These are phyloP conservation scores for Starmera stellimalicola DNA, from an alignment of 1,139 yeast species.

Conservation along the genomic window DNA sequence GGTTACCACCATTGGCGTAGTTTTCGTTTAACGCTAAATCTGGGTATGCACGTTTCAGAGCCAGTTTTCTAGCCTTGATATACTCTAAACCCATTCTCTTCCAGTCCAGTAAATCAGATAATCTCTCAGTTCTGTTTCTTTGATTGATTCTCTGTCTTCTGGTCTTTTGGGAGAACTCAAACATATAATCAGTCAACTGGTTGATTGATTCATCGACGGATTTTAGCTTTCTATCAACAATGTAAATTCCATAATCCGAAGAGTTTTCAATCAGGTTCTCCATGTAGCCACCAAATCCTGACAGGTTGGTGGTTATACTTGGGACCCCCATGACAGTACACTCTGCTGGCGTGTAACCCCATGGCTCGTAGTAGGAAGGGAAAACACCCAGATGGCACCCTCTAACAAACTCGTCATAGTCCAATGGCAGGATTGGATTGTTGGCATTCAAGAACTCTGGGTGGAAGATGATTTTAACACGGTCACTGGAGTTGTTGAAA, in stretches of 20 bases:
- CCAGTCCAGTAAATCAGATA: constrained; percentile 93
- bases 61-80: constrained; percentile 87
- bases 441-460: constrained; percentile 94
- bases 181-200: constrained; percentile 86
- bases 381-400: constrained; percentile 98
- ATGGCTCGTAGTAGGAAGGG: constrained; percentile 97
- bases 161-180: constrained; percentile 76
- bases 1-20: constrained; percentile 19
- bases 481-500: constrained; percentile 81
- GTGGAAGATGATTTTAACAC: constrained; percentile 94
- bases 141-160: constrained; percentile 97
- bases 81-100: constrained; percentile 96
- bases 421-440: constrained; percentile 87
- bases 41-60: constrained; percentile 90
- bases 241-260: constrained; percentile 91
- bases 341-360: constrained; percentile 99
- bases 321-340: constrained; percentile 99
- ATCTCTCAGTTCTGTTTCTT: constrained; percentile 92
- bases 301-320: constrained; percentile 90
- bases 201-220: constrained; percentile 90
- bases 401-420: constrained; percentile 94
- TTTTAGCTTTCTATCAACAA: constrained; percentile 91
- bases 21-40: constrained; percentile 58
- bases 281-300: constrained; percentile 98
- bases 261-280: constrained; percentile 94